Conservation (phyloP, 2,329 filamentous ascomycete species). For the Talaromyces sp. region DNA sequence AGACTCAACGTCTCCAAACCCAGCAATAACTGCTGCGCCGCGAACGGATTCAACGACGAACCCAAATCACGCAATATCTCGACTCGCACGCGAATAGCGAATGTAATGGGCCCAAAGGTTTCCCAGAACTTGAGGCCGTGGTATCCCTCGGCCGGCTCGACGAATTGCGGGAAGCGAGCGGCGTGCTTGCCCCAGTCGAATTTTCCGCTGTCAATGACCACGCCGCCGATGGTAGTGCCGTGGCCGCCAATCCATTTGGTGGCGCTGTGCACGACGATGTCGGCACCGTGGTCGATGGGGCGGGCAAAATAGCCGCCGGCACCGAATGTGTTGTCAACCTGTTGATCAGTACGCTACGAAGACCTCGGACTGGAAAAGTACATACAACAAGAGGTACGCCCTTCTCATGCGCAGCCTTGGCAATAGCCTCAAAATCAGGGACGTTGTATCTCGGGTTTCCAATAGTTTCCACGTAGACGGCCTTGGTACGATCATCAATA, state of each 20-base stretch:
- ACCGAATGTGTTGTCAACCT: constrained; percentile 93
- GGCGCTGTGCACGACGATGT: constrained; percentile 90
- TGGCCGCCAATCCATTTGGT: constrained; percentile 98
- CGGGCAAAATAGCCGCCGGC: constrained; percentile 84
- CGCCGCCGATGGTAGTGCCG: constrained; percentile 83
- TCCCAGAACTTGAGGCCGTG: constrained; percentile 92
- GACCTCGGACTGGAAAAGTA: constrained; percentile 6
- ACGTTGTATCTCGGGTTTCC: constrained; percentile 93
- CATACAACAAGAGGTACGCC: constrained; percentile 62
- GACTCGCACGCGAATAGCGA: constrained; percentile 79
- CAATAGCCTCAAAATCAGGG: constrained; percentile 84
- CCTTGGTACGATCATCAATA: constrained; percentile 92
- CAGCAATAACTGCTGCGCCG: constrained; percentile 83
- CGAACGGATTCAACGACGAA: constrained; percentile 79
- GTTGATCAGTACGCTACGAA: constrained; percentile 13
- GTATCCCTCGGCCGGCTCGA: constrained; percentile 81
- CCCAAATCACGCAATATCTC: constrained; percentile 89
- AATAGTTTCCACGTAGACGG: constrained; percentile 85
- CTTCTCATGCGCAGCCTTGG: constrained; percentile 69
- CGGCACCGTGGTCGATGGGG: constrained; percentile 84
- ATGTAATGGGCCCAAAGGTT: constrained; percentile 77
- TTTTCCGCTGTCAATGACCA: constrained; percentile 82
- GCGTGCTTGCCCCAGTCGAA: constrained; percentile 89
- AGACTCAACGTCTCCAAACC: constrained; percentile 87
- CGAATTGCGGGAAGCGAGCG: constrained; percentile 85